phyloP scores from a whole-genome alignment of 345 rosid species.

The Gynandropsis gynandra region DNA sequence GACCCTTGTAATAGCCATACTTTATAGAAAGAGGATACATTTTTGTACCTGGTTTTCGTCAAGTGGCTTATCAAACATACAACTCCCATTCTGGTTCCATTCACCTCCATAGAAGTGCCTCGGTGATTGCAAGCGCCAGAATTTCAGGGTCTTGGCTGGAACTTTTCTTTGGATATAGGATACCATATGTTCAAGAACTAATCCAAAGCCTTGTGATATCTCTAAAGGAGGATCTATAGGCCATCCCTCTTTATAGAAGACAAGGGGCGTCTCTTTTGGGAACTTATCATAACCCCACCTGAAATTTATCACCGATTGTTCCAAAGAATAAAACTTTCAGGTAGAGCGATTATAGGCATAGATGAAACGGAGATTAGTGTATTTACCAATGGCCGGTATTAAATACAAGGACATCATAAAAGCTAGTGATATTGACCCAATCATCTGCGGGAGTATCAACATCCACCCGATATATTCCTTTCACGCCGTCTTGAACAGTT shows the following conservation, averaged over 20 bases:
- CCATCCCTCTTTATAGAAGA: conserved; percentile 56
- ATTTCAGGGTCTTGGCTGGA: conserved; percentile 56
- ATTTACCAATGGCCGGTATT: conserved; percentile 94
- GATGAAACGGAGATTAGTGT: not conserved
- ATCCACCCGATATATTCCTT: conserved; percentile 68
- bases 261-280: conserved; percentile 79
- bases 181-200: conserved; percentile 70
- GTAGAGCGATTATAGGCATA: not conserved
- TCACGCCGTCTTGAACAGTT: conserved; percentile 31
- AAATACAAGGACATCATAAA: conserved; percentile 75
- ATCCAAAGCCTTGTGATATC: conserved; percentile 60
- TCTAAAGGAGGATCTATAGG: conserved; percentile 68
- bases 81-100: conserved; percentile 95
- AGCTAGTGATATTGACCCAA: conserved; percentile 58
- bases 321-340: not conserved
- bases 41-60: conserved; percentile 52
- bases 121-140: conserved; percentile 94
- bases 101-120: conserved; percentile 88
- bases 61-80: conserved; percentile 69
- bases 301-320: conserved; percentile 12
- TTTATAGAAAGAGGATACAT: too few relatives aligned
- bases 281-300: conserved; percentile 97
- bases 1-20: too few relatives aligned
- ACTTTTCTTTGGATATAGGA: conserved; percentile 49
- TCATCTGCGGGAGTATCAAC: conserved; percentile 84